Percentiles rank a stretch among this genome's conserved stretches.
Conservation (phyloP, 805 yeast genomes). For the Suhomyces sp. region DNA sequence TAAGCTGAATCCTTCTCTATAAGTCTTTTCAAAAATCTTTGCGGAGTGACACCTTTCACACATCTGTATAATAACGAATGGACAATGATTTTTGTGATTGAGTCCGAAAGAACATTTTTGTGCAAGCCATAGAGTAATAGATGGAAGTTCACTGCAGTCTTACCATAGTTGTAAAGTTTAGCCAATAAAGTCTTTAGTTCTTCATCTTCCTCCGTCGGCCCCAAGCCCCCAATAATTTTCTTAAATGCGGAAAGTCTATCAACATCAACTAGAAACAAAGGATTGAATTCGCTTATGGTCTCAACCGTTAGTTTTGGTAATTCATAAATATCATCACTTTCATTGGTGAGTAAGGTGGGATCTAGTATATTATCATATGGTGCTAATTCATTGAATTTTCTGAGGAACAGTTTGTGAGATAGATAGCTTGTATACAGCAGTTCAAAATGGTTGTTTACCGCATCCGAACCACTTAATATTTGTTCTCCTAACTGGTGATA, state of each 20-base stretch:
- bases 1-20: conserved; percentile 1
- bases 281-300: conserved; percentile 6
- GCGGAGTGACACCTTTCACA: neutral
- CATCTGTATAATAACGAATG: conserved; percentile 2
- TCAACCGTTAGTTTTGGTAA: conserved; percentile 6
- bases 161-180: conserved; percentile 1
- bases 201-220: neutral
- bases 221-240: neutral
- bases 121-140: conserved; percentile 1
- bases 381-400: conserved; percentile 2
- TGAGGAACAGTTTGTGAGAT: neutral
- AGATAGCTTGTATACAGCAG: no score
- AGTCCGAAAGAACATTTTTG: neutral
- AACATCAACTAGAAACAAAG: conserved; percentile 5
- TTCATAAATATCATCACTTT: conserved; percentile 3
- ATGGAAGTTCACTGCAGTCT: conserved; percentile 2
- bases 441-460: neutral
- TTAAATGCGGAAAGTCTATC: neutral
- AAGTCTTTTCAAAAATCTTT: neutral
- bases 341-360: neutral
- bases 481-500: neutral
- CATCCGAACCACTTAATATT: neutral
- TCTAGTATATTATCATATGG: neutral
- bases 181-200: neutral
- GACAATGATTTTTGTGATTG: neutral